Evolutionary conservation across 2,329 filamentous ascomycete species (phyloP).

Genomic region (Ciborinia camelliae): DNA sequence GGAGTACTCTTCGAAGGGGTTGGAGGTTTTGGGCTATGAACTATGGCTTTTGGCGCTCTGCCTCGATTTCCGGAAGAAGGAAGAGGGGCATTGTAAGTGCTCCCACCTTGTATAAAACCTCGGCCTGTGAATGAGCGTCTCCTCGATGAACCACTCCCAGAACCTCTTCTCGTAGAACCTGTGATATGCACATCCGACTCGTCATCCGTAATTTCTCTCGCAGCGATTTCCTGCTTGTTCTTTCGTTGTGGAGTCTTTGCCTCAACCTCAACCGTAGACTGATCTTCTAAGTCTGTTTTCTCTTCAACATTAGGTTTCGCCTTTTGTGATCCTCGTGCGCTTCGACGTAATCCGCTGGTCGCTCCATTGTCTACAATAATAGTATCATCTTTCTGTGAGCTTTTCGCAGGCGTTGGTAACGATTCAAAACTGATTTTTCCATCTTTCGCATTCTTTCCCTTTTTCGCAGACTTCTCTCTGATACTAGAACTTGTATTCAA

Average conservation of each 20-base stretch:
- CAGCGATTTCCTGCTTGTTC: conserved; percentile 1
- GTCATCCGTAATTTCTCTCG: conserved; percentile 2
- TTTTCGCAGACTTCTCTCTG: background rate
- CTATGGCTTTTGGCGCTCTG: background rate
- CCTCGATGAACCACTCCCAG: background rate
- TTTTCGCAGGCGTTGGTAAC: conserved; percentile 29
- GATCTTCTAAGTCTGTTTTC: conserved; percentile 16
- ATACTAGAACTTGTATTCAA: background rate
- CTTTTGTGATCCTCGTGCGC: background rate
- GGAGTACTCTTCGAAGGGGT: background rate
- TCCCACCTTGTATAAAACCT: conserved; percentile 17
- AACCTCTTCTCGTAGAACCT: conserved; percentile 22
- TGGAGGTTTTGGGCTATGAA: conserved; percentile 3
- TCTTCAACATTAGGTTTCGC: background rate
- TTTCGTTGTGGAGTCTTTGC: conserved; percentile 21
- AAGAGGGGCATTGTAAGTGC: conserved; percentile 17
- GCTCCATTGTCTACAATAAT: conserved; percentile 1
- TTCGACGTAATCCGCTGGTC: background rate
- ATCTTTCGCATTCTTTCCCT: conserved; percentile 6
- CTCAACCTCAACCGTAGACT: conserved; percentile 17
- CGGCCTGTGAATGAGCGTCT: conserved; percentile 13
- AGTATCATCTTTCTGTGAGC: conserved; percentile 23
- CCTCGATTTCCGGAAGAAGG: background rate
- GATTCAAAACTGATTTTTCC: conserved; percentile 24
- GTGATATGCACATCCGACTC: conserved; percentile 20